Evolutionary conservation across 306 rosid genomes (phyloP).

Genomic region (Ziziphus jujuba): DNA sequence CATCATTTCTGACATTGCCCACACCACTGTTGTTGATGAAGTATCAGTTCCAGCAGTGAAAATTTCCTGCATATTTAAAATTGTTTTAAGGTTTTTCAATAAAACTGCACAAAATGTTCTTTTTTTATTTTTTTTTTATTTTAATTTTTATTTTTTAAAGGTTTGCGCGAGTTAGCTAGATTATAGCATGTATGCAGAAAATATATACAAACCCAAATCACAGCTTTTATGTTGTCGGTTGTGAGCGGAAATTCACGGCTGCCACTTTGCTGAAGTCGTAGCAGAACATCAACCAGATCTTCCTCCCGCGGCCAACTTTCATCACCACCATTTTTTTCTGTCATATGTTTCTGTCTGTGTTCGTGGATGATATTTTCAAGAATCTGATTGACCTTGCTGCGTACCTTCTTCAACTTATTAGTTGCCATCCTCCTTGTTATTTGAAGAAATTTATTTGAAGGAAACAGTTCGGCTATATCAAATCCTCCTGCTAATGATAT

Average conservation of each 20-base stretch:
- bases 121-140: no score
- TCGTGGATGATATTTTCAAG: slow-evolving; percentile 23
- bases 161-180: not conserved
- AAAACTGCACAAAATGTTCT: no score
- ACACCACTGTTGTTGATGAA: not conserved
- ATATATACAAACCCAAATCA: slow-evolving; percentile 2
- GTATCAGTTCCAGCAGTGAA: slow-evolving; percentile 4
- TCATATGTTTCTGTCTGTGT: not conserved
- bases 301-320: not conserved
- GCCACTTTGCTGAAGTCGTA: not conserved
- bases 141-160: no score
- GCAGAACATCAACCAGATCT: slow-evolving; percentile 18
- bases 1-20: slow-evolving; percentile 14
- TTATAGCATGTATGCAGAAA: not conserved
- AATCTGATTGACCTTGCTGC: slow-evolving; percentile 8
- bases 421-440: not conserved
- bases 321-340: not conserved
- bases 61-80: slow-evolving; percentile 4
- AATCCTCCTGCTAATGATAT: slow-evolving; percentile 16
- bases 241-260: slow-evolving; percentile 1
- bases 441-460: slow-evolving; percentile 19
- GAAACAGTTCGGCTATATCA: slow-evolving; percentile 22
- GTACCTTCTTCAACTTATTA: slow-evolving; percentile 20
- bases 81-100: no score
- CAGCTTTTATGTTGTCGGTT: slow-evolving; percentile 11